A percentile compares a stretch with the other conserved stretches of the same genome.
Conservation (phyloP, 768 basidiomycete genomes). For the Arthromyces matolae region DNA sequence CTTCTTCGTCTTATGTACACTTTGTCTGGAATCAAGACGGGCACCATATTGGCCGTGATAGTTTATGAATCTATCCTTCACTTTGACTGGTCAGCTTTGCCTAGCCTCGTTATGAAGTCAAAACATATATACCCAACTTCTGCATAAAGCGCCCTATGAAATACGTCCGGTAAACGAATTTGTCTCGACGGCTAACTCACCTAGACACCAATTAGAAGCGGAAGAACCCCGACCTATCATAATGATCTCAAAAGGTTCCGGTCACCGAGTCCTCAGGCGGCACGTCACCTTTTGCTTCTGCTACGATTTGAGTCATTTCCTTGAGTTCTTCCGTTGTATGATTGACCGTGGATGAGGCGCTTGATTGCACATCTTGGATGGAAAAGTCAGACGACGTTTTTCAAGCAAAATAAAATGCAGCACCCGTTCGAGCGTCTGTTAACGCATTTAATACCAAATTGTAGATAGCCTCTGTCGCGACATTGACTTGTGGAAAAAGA, state of each 20-base stretch:
- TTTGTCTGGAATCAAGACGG: slow-evolving; percentile 33
- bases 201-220: slow-evolving; percentile 3
- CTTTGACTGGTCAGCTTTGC: neutral
- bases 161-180: neutral
- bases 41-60: slow-evolving; percentile 42
- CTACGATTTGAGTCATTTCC: slow-evolving; percentile 9
- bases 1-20: slow-evolving; percentile 22
- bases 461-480: neutral
- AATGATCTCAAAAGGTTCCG: neutral
- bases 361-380: slow-evolving; percentile 7
- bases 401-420: too few species aligned
- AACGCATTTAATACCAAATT: slow-evolving; percentile 4
- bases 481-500: neutral
- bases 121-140: slow-evolving; percentile 2
- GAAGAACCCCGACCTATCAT: neutral
- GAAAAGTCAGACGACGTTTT: too few species aligned
- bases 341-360: slow-evolving; percentile 2
- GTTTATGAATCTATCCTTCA: slow-evolving; percentile 31
- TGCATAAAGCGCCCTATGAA: slow-evolving; percentile 16
- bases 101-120: neutral
- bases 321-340: neutral
- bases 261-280: neutral
- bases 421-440: slow-evolving; percentile 9
- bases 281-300: slow-evolving; percentile 2
- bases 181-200: neutral